Conservation (phyloP, 2,329 filamentous ascomycete species). For the Mollisiaceae sp. region DNA sequence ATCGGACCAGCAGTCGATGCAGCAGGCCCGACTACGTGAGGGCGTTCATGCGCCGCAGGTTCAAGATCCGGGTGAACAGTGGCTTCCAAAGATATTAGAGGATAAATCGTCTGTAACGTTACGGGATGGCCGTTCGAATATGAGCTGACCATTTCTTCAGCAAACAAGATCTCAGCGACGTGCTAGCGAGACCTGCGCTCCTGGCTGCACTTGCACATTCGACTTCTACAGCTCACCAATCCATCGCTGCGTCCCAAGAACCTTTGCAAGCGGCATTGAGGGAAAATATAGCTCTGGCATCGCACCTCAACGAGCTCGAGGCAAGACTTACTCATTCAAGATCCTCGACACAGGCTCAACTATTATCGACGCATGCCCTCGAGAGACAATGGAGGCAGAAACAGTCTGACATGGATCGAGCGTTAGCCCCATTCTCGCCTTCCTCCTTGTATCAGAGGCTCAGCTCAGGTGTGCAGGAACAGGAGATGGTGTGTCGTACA, state of each 20-base stretch:
- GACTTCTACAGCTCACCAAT: slow-evolving; percentile 71
- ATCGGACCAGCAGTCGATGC: slow-evolving; percentile 28
- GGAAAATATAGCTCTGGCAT: slow-evolving; percentile 74
- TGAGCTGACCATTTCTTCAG: slow-evolving; percentile 49
- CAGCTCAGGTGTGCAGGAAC: slow-evolving; percentile 77
- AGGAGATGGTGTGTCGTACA: slow-evolving; percentile 78
- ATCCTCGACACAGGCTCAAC: slow-evolving; percentile 75
- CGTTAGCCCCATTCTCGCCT: slow-evolving; percentile 82
- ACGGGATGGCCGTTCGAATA: slow-evolving; percentile 26
- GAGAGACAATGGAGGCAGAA: slow-evolving; percentile 93
- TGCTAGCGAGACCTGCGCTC: slow-evolving; percentile 67
- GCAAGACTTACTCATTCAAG: slow-evolving; percentile 63
- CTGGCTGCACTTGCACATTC: slow-evolving; percentile 77
- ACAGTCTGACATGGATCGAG: slow-evolving; percentile 86
- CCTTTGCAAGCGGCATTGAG: slow-evolving; percentile 68
- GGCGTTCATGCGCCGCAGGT: slow-evolving; percentile 46
- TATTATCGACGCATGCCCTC: slow-evolving; percentile 82
- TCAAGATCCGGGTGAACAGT: slow-evolving; percentile 69
- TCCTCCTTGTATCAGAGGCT: slow-evolving; percentile 85
- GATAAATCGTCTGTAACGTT: slow-evolving; percentile 75
- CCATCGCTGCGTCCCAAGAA: slow-evolving; percentile 67
- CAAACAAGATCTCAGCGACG: slow-evolving; percentile 76
- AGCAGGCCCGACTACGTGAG: slow-evolving; percentile 32
- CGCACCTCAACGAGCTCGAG: slow-evolving; percentile 66
- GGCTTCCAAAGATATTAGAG: slow-evolving; percentile 77